Percentiles rank a stretch among this genome's conserved stretches.
These are phyloP conservation scores for Syncephalastrum sp. DNA, from an alignment of 371 early-diverging fungal species.

Conservation along the genomic window DNA sequence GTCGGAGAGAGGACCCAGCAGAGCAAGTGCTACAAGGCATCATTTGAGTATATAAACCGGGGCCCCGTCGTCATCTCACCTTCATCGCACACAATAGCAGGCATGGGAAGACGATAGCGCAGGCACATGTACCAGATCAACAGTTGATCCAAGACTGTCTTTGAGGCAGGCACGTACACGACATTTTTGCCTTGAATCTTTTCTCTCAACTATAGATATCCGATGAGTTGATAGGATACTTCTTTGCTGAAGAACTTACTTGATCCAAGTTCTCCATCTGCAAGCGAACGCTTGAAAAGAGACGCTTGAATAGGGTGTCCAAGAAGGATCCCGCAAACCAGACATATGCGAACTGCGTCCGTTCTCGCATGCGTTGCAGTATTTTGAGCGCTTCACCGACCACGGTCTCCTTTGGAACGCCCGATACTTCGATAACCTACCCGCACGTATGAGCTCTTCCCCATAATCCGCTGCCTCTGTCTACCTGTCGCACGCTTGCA, in stretches of 20 bases:
- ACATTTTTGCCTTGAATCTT: slow-evolving; percentile 44
- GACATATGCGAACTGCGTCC: slow-evolving; percentile 46
- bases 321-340: slow-evolving; percentile 53
- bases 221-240: background rate
- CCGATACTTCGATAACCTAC: slow-evolving; percentile 44
- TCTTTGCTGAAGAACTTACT: slow-evolving; percentile 7
- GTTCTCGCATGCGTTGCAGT: slow-evolving; percentile 46
- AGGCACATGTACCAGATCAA: slow-evolving; percentile 50
- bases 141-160: slow-evolving; percentile 43
- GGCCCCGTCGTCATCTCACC: slow-evolving; percentile 10
- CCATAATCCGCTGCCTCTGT: background rate
- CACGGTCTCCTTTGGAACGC: slow-evolving; percentile 47
- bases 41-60: background rate
- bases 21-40: slow-evolving; percentile 28
- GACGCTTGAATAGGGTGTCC: slow-evolving; percentile 36
- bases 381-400: slow-evolving; percentile 48
- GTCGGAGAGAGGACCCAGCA: slow-evolving; percentile 48
- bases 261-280: slow-evolving; percentile 25
- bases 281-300: slow-evolving; percentile 38
- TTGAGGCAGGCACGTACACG: slow-evolving; percentile 49
- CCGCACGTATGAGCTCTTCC: background rate
- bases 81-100: slow-evolving; percentile 53
- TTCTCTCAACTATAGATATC: slow-evolving; percentile 20
- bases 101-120: slow-evolving; percentile 44
- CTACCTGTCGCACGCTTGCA: slow-evolving; percentile 42